Percentiles rank a stretch among this genome's conserved stretches.
Conservation (phyloP, 2,329 filamentous ascomycete genomes). For the Beauveria medogensis region DNA sequence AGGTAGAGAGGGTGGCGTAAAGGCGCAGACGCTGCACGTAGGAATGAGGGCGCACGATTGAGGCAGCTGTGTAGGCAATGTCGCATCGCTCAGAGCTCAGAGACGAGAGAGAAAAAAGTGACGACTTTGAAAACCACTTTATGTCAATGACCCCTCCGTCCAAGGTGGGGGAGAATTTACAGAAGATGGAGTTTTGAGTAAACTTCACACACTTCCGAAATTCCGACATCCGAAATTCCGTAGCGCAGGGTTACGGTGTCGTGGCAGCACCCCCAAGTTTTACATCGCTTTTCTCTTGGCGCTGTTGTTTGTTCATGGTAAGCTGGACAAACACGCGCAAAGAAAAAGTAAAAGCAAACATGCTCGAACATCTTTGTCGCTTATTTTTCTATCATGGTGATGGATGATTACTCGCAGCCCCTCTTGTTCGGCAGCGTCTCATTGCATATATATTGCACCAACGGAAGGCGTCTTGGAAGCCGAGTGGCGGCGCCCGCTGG, state of each 20-base stretch:
- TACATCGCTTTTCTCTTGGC: too few species aligned
- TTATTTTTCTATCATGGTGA: too few species aligned
- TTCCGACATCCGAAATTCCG: constrained; percentile 10
- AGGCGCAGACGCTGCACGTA: neutral
- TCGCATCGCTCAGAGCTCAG: neutral
- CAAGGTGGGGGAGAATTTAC: constrained; percentile 5
- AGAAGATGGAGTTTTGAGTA: neutral
- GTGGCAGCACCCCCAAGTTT: too few species aligned
- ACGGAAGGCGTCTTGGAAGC: too few species aligned
- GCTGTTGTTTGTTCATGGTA: too few species aligned
- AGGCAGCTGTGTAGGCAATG: neutral
- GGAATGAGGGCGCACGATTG: neutral
- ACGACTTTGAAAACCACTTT: constrained; percentile 10
- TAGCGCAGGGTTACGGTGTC: neutral
- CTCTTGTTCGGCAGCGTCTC: neutral
- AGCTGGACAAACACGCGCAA: too few species aligned
- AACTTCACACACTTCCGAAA: neutral
- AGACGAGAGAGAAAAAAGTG: neutral
- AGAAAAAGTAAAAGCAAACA: too few species aligned
- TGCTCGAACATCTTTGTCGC: too few species aligned
- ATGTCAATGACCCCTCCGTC: constrained; percentile 19
- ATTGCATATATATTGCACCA: neutral
- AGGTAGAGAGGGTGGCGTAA: neutral
- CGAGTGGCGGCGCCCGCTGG: too few species aligned
- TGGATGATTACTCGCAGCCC: too few species aligned